A percentile compares a stretch with the other conserved stretches of the same genome.
phyloP scores from a whole-genome alignment of 2,329 filamentous ascomycete genomes.

The Apiospora marii region DNA sequence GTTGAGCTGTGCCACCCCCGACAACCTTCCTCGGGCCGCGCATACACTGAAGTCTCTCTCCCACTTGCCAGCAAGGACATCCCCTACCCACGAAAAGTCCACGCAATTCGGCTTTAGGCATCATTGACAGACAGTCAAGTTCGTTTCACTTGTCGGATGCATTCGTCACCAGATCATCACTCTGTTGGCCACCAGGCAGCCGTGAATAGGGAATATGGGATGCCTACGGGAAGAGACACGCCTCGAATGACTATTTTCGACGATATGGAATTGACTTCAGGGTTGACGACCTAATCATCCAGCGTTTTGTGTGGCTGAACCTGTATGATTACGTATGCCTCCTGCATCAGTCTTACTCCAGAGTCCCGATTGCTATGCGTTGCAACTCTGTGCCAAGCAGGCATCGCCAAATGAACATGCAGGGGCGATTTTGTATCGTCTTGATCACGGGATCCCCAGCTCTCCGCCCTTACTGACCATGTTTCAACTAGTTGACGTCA shows the following conservation, averaged over 20 bases:
- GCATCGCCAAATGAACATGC: constrained; percentile 35
- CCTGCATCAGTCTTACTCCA: constrained; percentile 9
- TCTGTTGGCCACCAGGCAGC: background rate
- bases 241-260: constrained; percentile 12
- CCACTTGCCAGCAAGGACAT: constrained; percentile 3
- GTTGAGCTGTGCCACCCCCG: constrained; percentile 16
- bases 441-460: constrained; percentile 29
- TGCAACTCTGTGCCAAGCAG: constrained; percentile 39
- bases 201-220: background rate
- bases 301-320: constrained; percentile 31
- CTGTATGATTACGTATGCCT: constrained; percentile 31
- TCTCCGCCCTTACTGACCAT: background rate
- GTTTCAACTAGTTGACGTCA: constrained; percentile 17
- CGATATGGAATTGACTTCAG: constrained; percentile 21
- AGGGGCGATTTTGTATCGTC: constrained; percentile 37
- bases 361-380: background rate
- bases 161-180: background rate
- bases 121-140: background rate
- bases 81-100: background rate
- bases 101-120: constrained; percentile 16
- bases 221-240: constrained; percentile 15
- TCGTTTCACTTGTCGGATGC: background rate
- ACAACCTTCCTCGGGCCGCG: constrained; percentile 4
- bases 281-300: constrained; percentile 24
- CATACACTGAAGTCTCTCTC: constrained; percentile 9